Base-by-base conservation (phyloP, 805 yeast genomes). In the Groenewaldozyma salmanticensis region DNA sequence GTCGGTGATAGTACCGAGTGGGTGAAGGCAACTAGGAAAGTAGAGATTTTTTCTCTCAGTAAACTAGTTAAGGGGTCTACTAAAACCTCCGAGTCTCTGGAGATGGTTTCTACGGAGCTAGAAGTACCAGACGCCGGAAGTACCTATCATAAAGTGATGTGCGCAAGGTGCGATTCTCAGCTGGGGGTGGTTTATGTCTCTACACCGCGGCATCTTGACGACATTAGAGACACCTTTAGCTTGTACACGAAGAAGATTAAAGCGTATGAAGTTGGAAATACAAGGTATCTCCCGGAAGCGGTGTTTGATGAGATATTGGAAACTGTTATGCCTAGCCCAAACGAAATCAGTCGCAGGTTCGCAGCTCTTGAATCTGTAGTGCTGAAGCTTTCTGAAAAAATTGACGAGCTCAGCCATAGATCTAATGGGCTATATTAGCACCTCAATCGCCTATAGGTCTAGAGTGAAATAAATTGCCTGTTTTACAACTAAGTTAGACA, bases 1-100 rank as follows among this genome's bases (percentile, higher is more conserved):
- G 43, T 54, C 11, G 58, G 56, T 21, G 58, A 54, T 32, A 49
- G 55, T 29, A 27, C 43, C 16, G 19, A 52, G 9, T 54, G 58
- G 59, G 45, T 49, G 6, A 42, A 49, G 18, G 53, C 59, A 9
- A 35, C 45, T 6, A 42, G 44, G 5, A 42, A 41, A 19, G 38
- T 54, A 9, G 37, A 42, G 11, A 40, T 54, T 5, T 52, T 54
- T 36, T 43, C 54, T 4, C 44, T 54, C 5, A 22, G 38, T 3
- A 40, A 41, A 19, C 16, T 37, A 7, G 51, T 33, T 13, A n/a
- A n/a, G n/a, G n/a, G n/a, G n/a, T n/a, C n/a, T n/a, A n/a, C n/a
- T n/a, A n/a, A n/a, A n/a, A n/a, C n/a, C n/a, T 31, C 41, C 11
- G 50, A 41, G 15, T 38, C 51, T 5, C 35, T 53, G 24, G 35